A percentile compares a stretch with the other conserved stretches of the same genome.
Evolutionary conservation across 495 filamentous ascomycete genomes (phyloP).

Genomic region (Aspergillus bridgeri): DNA sequence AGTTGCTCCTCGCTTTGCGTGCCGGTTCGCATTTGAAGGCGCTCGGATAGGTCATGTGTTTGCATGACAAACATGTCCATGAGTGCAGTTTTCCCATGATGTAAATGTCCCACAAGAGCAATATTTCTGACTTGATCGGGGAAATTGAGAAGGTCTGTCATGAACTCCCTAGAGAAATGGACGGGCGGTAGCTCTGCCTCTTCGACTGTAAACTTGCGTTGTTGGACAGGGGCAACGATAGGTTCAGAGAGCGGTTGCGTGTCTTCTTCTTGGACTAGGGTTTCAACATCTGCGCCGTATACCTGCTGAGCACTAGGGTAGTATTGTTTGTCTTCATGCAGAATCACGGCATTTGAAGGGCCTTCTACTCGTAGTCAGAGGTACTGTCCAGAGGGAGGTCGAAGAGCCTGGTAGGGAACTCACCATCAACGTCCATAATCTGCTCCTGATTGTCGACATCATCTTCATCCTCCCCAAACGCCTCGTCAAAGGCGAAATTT

Average conservation of each 20-base stretch:
- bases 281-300: slow-evolving; percentile 91
- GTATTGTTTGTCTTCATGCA: slow-evolving; percentile 99
- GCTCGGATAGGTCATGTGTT: slow-evolving; percentile 80
- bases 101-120: slow-evolving; percentile 85
- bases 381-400: neutral
- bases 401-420: slow-evolving; percentile 12
- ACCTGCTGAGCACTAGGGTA: slow-evolving; percentile 95
- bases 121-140: slow-evolving; percentile 92
- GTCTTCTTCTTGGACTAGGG: slow-evolving; percentile 95
- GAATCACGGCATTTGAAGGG: slow-evolving; percentile 92
- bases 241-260: slow-evolving; percentile 87
- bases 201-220: slow-evolving; percentile 93
- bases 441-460: slow-evolving; percentile 65
- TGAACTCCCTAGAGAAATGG: slow-evolving; percentile 80
- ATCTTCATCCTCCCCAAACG: slow-evolving; percentile 60
- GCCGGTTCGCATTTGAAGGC: slow-evolving; percentile 73
- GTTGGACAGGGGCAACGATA: slow-evolving; percentile 86
- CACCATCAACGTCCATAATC: slow-evolving; percentile 91
- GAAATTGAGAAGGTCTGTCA: slow-evolving; percentile 95
- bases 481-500: slow-evolving; percentile 78
- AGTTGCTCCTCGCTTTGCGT: slow-evolving; percentile 85
- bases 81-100: slow-evolving; percentile 96
- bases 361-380: slow-evolving; percentile 57
- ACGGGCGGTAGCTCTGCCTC: slow-evolving; percentile 89
- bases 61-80: slow-evolving; percentile 98